Conservation (phyloP, 2,329 filamentous ascomycete species). For the Parastagonospora avenae region DNA sequence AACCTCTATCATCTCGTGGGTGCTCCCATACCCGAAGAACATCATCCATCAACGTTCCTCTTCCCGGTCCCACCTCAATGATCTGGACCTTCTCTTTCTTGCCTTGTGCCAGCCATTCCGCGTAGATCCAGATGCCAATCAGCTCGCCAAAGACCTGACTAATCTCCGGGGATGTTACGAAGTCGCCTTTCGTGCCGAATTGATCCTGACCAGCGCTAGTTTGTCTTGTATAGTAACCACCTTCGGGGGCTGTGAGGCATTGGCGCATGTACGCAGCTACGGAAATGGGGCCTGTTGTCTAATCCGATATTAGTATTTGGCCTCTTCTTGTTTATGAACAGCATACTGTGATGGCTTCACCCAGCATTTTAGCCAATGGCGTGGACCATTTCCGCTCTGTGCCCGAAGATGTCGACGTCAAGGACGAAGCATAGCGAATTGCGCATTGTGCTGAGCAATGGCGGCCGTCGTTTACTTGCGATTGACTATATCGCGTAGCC, state of each 20-base stretch:
- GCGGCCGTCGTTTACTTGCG: conserved; percentile 5
- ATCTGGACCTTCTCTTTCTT: conserved; percentile 76
- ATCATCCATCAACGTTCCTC: conserved; percentile 97
- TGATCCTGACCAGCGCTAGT: conserved; percentile 73
- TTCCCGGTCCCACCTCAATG: conserved; percentile 91
- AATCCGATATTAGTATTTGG: conserved; percentile 1
- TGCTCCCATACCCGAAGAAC: conserved; percentile 73
- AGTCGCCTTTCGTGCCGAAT: conserved; percentile 92
- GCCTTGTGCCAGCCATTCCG: conserved; percentile 95
- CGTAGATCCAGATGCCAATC: conserved; percentile 90
- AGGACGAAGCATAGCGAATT: conserved; percentile 46
- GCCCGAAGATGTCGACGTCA: conserved; percentile 15
- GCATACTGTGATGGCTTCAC: conserved; percentile 80
- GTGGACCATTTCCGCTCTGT: conserved; percentile 78
- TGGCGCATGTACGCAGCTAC: conserved; percentile 98
- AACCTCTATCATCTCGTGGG: neutral
- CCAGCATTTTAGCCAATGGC: conserved; percentile 83
- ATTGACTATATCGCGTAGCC: conserved; percentile 23
- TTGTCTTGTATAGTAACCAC: conserved; percentile 89
- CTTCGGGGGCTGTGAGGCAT: conserved; percentile 88
- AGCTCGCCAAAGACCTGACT: conserved; percentile 97
- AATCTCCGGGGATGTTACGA: conserved; percentile 96
- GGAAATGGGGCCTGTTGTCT: conserved; percentile 88
- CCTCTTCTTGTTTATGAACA: neutral
- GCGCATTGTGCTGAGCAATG: conserved; percentile 15